These are phyloP conservation scores for Reticulascus tulasneorum DNA, from an alignment of 2,329 filamentous ascomycete genomes.

Conservation along the genomic window DNA sequence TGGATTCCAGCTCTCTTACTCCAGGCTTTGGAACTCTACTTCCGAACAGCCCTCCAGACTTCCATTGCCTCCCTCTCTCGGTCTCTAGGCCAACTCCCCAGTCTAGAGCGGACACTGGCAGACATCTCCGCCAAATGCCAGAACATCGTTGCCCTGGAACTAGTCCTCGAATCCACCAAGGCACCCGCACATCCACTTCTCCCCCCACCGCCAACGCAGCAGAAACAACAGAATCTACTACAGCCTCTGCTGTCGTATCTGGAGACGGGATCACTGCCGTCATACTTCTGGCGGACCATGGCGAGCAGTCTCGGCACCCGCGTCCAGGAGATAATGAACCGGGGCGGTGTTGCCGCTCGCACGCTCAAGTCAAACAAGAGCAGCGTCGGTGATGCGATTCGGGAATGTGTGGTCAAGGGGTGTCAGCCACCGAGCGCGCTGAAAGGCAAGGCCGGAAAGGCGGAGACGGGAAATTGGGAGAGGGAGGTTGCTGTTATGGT, in stretches of 20 bases:
- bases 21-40: constrained; percentile 72
- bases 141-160: constrained; percentile 84
- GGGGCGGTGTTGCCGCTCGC: constrained; percentile 79
- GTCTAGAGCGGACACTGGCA: constrained; percentile 72
- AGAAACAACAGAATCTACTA: constrained; percentile 52
- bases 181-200: constrained; percentile 67
- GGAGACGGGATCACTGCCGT: constrained; percentile 81
- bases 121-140: constrained; percentile 85
- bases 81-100: constrained; percentile 74
- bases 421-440: constrained; percentile 62
- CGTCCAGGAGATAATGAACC: constrained; percentile 78
- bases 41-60: constrained; percentile 75
- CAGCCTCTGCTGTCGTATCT: constrained; percentile 70
- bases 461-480: constrained; percentile 64
- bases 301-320: constrained; percentile 71
- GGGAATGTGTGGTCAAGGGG: constrained; percentile 78
- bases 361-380: constrained; percentile 74
- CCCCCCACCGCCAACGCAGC: constrained; percentile 23
- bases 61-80: constrained; percentile 72
- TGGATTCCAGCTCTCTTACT: constrained; percentile 69
- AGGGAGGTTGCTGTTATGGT: constrained; percentile 95
- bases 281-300: constrained; percentile 90
- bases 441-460: constrained; percentile 37
- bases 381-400: constrained; percentile 70
- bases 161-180: constrained; percentile 66